Evolutionary conservation across 805 yeast species (phyloP).

Genomic region (Metschnikowia rubicola): DNA sequence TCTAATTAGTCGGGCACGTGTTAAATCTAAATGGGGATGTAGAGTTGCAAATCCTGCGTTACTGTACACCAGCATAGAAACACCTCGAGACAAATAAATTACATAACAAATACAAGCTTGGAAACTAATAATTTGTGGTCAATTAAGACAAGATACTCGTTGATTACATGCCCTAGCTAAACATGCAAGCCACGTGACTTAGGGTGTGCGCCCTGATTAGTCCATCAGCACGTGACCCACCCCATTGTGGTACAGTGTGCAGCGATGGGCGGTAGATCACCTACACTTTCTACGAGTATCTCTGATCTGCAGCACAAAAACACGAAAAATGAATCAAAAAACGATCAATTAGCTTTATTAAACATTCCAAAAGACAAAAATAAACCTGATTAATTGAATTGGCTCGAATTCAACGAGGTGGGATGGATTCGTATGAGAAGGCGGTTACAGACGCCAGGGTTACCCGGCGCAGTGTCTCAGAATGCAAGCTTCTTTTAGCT

Average conservation of each 20-base stretch:
- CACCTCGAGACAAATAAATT: not conserved
- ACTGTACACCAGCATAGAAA: not conserved
- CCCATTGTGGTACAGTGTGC: too few species aligned
- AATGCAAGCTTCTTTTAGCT: not conserved
- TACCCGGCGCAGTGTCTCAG: conserved; percentile 7
- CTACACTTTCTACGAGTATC: too few species aligned
- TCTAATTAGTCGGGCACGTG: not conserved
- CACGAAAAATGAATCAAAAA: too few species aligned
- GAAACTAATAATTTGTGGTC: not conserved
- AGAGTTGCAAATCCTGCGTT: not conserved
- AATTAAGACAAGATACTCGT: too few species aligned
- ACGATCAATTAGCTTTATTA: too few species aligned
- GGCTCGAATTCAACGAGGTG: too few species aligned
- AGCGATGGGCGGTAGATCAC: too few species aligned
- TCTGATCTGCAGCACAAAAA: too few species aligned
- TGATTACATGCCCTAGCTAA: too few species aligned
- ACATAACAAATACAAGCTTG: not conserved
- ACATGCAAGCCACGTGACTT: not conserved
- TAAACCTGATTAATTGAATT: too few species aligned
- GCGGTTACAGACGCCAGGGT: conserved; percentile 1
- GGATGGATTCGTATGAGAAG: not conserved
- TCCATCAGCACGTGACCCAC: not conserved
- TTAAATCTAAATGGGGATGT: too few species aligned
- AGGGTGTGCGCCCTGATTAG: not conserved
- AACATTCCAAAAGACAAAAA: too few species aligned